Percentiles rank a stretch among this genome's conserved stretches.
Evolutionary conservation across 2,329 filamentous ascomycete genomes (phyloP).

Genomic region (Leptographium wingfieldii): DNA sequence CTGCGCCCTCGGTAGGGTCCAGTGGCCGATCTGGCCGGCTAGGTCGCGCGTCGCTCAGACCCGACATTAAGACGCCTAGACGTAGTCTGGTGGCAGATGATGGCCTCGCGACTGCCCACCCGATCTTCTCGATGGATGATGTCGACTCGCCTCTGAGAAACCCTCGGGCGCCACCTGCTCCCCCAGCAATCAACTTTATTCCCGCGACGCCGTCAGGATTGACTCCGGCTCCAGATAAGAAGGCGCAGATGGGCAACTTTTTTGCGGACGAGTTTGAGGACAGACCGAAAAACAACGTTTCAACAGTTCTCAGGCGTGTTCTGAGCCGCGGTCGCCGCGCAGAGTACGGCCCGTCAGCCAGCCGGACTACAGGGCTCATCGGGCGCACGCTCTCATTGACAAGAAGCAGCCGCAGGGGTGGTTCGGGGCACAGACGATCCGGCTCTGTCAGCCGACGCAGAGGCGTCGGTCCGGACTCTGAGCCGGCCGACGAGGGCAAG

Average conservation of each 20-base stretch:
- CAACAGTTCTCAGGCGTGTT: slow-evolving; percentile 37
- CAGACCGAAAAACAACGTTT: slow-evolving; percentile 27
- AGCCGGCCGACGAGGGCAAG: slow-evolving; percentile 38
- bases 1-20: neutral
- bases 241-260: slow-evolving; percentile 40
- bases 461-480: slow-evolving; percentile 24
- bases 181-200: slow-evolving; percentile 40
- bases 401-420: slow-evolving; percentile 7
- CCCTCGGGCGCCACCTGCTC: slow-evolving; percentile 28
- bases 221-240: slow-evolving; percentile 41
- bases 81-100: slow-evolving; percentile 21
- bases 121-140: slow-evolving; percentile 34
- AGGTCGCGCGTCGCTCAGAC: neutral
- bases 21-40: neutral
- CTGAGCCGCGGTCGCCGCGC: slow-evolving; percentile 24
- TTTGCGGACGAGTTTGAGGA: slow-evolving; percentile 27
- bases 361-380: slow-evolving; percentile 30
- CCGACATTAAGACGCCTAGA: slow-evolving; percentile 9
- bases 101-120: slow-evolving; percentile 37
- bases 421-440: neutral
- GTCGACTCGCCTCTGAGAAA: slow-evolving; percentile 51
- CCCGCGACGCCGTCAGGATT: slow-evolving; percentile 49
- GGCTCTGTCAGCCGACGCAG: slow-evolving; percentile 14
- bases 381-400: slow-evolving; percentile 41
- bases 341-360: slow-evolving; percentile 28